Evolutionary conservation across 441 rosid species (phyloP), one percentile per base, ranked within the genome.

Genomic region (Euphorbia schlechtendalii): DNA sequence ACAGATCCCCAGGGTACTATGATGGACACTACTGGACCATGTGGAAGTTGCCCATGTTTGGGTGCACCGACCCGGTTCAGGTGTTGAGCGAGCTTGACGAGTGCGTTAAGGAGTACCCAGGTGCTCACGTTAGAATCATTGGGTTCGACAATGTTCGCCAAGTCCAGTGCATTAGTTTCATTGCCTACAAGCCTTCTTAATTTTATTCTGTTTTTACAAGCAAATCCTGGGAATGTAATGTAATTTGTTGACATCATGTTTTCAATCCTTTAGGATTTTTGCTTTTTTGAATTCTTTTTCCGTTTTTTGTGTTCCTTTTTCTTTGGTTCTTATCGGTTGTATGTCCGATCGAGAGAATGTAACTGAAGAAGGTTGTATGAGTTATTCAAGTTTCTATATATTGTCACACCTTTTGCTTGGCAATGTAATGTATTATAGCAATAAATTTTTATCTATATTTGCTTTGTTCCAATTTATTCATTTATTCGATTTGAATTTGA

Each of bases 81-180:
- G 90, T 88, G 71, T 28, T 85, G 71, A 71, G 69, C 67, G 94
- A 91, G 83, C 67, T 88, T 0, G 61, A 82, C 0, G 90, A 85
- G 66, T 59, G 62, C 60, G 76, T 61, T 56, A 81, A 78, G 60
- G 74, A 65, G 6, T 79, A 84, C 82, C 90, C 86, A 0, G 0
- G 55, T 0, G 66, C 79, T 0, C 75, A 63, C 52, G 20, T 82
- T 22, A 64, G 90, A 45, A 85, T 88, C 69, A 79, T 85, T 43
- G 90, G 87, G 53, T 88, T 90, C 75, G 93, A 86, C 82, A 85
- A 81, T 74, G 25, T 0, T 10, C 91, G 89, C 41, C 91, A 90
- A 80, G 88, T 83, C 30, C 93, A 88, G 55, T 88, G 96, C 85
- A 76, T 78, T 73, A 88, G 88, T 78, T 85, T 88, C 89, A 82